Evolutionary conservation across 768 basidiomycete species (phyloP).

Genomic region (Agaricus sinodeliciosus): DNA sequence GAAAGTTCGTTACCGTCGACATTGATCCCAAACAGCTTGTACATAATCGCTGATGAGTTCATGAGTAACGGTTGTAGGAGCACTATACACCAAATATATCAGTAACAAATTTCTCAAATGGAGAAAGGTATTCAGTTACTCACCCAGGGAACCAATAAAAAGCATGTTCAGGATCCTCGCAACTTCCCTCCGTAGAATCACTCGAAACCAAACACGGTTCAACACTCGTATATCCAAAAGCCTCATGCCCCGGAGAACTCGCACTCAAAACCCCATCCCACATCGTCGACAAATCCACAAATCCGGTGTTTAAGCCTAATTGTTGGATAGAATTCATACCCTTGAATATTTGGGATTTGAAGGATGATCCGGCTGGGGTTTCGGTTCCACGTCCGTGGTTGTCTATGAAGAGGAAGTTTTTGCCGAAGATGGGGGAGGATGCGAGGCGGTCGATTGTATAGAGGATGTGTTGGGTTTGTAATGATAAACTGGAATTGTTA

Average conservation of each 20-base stretch:
- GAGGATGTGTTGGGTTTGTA: conserved; percentile 25
- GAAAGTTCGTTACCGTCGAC: neutral
- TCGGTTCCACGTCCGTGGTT: conserved; percentile 41
- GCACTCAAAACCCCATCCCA: conserved; percentile 38
- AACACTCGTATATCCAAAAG: conserved; percentile 41
- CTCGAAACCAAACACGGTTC: conserved; percentile 1
- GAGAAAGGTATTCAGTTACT: neutral
- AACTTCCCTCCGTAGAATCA: conserved; percentile 2
- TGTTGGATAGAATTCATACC: conserved; percentile 28
- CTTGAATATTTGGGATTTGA: conserved; percentile 35
- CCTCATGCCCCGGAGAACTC: conserved; percentile 34
- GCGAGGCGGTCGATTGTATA: conserved; percentile 33
- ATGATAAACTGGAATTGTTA: conserved; percentile 15
- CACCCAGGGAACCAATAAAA: conserved; percentile 9
- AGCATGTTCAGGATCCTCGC: conserved; percentile 4
- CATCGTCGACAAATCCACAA: conserved; percentile 37
- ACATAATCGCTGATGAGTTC: conserved; percentile 6
- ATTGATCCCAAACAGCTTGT: conserved; percentile 8
- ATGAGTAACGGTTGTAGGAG: conserved; percentile 2
- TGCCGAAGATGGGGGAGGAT: conserved; percentile 38
- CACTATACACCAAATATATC: neutral
- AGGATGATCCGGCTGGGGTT: conserved; percentile 35
- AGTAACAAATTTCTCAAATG: neutral
- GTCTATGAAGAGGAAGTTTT: conserved; percentile 44
- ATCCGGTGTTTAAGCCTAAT: conserved; percentile 33